Conservation (phyloP, 352 stramenopile species). For the Pythium monospermum region DNA sequence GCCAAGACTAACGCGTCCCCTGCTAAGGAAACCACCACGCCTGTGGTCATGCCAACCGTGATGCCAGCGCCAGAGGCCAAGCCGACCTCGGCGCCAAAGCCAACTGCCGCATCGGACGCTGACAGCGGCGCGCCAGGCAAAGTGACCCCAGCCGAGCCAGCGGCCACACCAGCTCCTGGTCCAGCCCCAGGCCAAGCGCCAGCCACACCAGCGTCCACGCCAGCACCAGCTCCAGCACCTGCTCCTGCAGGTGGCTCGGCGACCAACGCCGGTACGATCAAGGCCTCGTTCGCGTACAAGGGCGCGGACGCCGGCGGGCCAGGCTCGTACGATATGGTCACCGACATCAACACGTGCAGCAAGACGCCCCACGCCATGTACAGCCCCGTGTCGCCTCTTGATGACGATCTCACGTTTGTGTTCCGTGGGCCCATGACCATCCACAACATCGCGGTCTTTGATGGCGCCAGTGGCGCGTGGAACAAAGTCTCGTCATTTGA, state of each 20-base stretch:
- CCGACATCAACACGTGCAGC: constrained; percentile 48
- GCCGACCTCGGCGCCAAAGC: not conserved
- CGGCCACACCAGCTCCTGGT: not conserved
- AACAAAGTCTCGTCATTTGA: constrained; percentile 63
- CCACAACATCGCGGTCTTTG: constrained; percentile 67
- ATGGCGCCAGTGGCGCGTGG: constrained; percentile 41
- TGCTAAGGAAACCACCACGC: not conserved
- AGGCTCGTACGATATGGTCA: constrained; percentile 67
- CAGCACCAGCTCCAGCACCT: constrained; percentile 11
- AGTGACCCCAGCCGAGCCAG: not conserved
- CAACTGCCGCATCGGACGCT: not conserved
- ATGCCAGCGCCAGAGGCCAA: not conserved
- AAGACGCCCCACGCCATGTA: constrained; percentile 35
- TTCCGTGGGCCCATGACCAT: constrained; percentile 70
- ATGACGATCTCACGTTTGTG: constrained; percentile 57
- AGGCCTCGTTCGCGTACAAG: constrained; percentile 47
- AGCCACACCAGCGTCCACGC: constrained; percentile 1
- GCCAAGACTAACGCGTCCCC: not conserved
- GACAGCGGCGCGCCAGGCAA: too few species aligned
- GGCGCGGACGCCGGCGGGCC: constrained; percentile 45
- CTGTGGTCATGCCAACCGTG: not conserved
- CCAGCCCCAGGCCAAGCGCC: too few species aligned
- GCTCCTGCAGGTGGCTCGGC: constrained; percentile 17
- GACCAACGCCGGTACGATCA: constrained; percentile 32
- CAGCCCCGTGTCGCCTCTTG: constrained; percentile 50